These are phyloP conservation scores for Suaeda aralocaspica DNA, from an alignment of 148 eudicot genomes.

Conservation along the genomic window DNA sequence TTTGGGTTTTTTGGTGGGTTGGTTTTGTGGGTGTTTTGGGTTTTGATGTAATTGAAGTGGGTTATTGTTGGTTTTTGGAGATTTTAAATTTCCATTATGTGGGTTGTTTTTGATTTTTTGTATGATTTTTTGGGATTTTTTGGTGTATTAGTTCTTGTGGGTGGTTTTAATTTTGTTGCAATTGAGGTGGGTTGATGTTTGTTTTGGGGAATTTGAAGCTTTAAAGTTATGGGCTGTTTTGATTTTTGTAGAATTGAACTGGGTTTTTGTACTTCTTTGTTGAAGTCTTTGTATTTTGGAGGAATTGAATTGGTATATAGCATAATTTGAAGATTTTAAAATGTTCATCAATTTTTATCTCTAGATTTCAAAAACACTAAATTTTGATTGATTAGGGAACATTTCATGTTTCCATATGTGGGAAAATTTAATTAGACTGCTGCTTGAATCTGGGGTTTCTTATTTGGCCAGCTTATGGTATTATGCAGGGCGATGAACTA, in stretches of 20 bases:
- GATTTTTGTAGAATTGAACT: background rate
- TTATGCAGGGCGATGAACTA: too few relatives aligned
- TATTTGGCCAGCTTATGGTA: too few relatives aligned
- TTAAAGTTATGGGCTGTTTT: background rate
- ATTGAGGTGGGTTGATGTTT: too few relatives aligned
- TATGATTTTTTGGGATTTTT: background rate
- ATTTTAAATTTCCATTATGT: background rate
- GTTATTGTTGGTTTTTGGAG: background rate
- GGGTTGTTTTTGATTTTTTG: too few relatives aligned
- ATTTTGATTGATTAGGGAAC: too few relatives aligned
- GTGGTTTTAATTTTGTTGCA: background rate
- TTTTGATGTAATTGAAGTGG: conserved; percentile 17
- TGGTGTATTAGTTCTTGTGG: background rate
- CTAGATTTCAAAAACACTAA: too few relatives aligned
- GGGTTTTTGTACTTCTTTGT: background rate
- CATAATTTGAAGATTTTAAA: background rate
- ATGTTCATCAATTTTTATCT: too few relatives aligned
- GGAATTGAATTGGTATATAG: background rate
- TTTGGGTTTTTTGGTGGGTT: background rate
- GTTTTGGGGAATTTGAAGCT: background rate
- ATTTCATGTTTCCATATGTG: too few relatives aligned
- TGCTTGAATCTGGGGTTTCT: too few relatives aligned
- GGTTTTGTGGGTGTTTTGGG: background rate
- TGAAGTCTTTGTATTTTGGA: background rate
- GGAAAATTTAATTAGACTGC: background rate